Conservation (phyloP, 2,329 filamentous ascomycete species). For the Monosporascus ibericus region DNA sequence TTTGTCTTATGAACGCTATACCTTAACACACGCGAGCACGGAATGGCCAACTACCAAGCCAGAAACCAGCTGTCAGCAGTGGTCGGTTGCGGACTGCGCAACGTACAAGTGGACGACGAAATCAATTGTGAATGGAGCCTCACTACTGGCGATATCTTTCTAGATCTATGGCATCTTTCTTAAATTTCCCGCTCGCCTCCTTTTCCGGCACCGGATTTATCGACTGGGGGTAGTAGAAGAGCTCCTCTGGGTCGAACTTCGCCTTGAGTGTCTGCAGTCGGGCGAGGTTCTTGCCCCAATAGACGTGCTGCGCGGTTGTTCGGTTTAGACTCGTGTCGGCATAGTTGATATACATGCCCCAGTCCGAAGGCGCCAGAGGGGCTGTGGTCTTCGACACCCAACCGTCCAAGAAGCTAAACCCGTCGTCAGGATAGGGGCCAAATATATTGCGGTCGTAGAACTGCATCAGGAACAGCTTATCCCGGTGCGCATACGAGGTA, state of each 20-base stretch:
- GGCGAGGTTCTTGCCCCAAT: conserved; percentile 37
- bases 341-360: conserved; percentile 45
- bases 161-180: too few species aligned
- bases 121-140: too few species aligned
- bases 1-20: too few species aligned
- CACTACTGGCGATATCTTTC: background rate
- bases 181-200: conserved; percentile 4
- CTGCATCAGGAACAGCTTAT: conserved; percentile 43
- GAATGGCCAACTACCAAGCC: too few species aligned
- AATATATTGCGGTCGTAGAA: conserved; percentile 35
- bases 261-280: conserved; percentile 33
- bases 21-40: too few species aligned
- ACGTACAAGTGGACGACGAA: too few species aligned
- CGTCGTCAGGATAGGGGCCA: conserved; percentile 22
- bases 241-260: conserved; percentile 31
- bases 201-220: conserved; percentile 11
- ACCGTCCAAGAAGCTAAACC: conserved; percentile 19
- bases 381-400: conserved; percentile 19
- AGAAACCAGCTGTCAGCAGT: too few species aligned
- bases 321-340: conserved; percentile 41
- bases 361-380: conserved; percentile 14
- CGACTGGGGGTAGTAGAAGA: conserved; percentile 36
- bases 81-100: too few species aligned
- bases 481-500: conserved; percentile 36
- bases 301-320: conserved; percentile 41